Evolutionary conservation across 1,284 basidiomycete genomes (phyloP).

Genomic region (Blastosporella zonata): DNA sequence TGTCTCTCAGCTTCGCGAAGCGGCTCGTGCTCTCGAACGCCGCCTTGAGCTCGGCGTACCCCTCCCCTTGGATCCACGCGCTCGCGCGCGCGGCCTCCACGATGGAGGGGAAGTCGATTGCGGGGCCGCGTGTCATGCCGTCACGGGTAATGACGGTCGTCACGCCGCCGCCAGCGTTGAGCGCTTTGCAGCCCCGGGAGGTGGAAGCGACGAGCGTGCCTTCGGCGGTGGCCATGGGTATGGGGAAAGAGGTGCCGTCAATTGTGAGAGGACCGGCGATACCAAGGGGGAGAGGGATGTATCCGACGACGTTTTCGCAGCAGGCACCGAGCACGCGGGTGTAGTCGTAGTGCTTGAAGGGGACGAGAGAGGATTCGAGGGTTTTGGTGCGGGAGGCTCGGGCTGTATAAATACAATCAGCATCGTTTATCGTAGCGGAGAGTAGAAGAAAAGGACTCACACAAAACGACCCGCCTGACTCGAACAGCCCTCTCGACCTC

Average conservation of each 20-base stretch:
- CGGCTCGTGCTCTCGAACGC: constrained; percentile 95
- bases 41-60: constrained; percentile 72
- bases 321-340: constrained; percentile 94
- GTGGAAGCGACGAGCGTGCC: constrained; percentile 98
- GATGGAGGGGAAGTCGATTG: constrained; percentile 91
- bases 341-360: constrained; percentile 90
- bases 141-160: constrained; percentile 92
- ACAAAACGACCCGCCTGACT: constrained; percentile 88
- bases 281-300: constrained; percentile 94
- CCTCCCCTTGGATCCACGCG: constrained; percentile 86
- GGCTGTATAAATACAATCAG: constrained; percentile 43
- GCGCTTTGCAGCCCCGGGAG: constrained; percentile 95
- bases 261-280: constrained; percentile 95
- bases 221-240: constrained; percentile 99
- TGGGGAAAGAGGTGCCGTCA: constrained; percentile 83
- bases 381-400: constrained; percentile 85
- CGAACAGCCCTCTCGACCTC: constrained; percentile 86
- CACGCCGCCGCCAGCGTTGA: constrained; percentile 95
- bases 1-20: constrained; percentile 79
- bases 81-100: constrained; percentile 81
- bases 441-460: constrained; percentile 44
- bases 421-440: constrained; percentile 10
- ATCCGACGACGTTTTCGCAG: constrained; percentile 99
- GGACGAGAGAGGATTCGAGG: constrained; percentile 82
- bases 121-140: constrained; percentile 98